These are phyloP conservation scores for Boletellus ananas DNA, from an alignment of 768 basidiomycete species.

Conservation along the genomic window DNA sequence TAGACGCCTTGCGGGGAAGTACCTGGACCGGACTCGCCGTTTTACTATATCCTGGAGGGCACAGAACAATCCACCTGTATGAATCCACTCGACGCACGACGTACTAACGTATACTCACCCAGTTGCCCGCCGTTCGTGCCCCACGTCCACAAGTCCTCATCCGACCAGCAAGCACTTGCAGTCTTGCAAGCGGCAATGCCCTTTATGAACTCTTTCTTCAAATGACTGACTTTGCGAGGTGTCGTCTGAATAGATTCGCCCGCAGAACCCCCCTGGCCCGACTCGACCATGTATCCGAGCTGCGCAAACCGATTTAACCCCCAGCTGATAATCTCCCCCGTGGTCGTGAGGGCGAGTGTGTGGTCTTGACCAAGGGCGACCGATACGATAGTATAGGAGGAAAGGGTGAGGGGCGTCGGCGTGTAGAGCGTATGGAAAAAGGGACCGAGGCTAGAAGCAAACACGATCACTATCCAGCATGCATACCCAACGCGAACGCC, in stretches of 20 bases:
- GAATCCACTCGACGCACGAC: not conserved
- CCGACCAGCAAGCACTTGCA: constrained; percentile 88
- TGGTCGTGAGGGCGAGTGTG: constrained; percentile 76
- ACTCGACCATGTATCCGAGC: constrained; percentile 80
- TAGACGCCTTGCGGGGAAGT: constrained; percentile 76
- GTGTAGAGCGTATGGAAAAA: constrained; percentile 76
- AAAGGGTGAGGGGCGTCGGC: constrained; percentile 56
- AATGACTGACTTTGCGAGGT: constrained; percentile 71
- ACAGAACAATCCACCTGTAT: too few relatives aligned
- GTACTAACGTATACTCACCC: constrained; percentile 41
- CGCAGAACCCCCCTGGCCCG: constrained; percentile 36
- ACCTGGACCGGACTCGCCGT: constrained; percentile 69
- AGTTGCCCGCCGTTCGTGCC: constrained; percentile 92
- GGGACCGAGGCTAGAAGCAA: constrained; percentile 56
- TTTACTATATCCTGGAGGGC: constrained; percentile 67
- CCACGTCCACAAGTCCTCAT: constrained; percentile 75
- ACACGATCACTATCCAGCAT: not conserved
- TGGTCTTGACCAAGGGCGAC: constrained; percentile 94
- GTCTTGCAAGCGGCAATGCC: constrained; percentile 87
- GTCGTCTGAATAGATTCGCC: constrained; percentile 76
- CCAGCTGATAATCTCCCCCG: constrained; percentile 87
- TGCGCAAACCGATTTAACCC: constrained; percentile 87
- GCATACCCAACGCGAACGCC: constrained; percentile 15
- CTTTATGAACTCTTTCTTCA: constrained; percentile 73
- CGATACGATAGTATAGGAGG: constrained; percentile 53